Base-by-base conservation (phyloP, 108 stramenopile genomes). In the Phaeodactylum tricornutum region DNA sequence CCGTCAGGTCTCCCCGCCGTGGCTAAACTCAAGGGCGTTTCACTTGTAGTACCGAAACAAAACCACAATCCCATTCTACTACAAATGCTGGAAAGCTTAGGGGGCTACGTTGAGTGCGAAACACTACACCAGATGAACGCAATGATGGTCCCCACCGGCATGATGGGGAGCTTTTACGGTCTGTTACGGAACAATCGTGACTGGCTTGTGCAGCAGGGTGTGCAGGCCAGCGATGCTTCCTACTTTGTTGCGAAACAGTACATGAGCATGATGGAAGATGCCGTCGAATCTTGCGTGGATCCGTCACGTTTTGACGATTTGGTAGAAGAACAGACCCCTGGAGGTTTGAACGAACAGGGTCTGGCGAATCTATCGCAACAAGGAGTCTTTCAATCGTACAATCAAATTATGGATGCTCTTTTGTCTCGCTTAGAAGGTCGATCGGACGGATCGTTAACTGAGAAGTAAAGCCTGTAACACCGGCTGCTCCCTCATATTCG, bases 271-370 rank as follows among this genome's bases (percentile, higher is more conserved):
- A 50, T 79, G 7, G 47, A 66, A 38, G 83, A 90, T 60, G 83
- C 84, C 4, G 73, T 66, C 3, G 28, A 15, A 42, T 20, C 29
- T 53, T 56, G 59, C 57, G 53, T 62, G 20, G 51, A 80, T 31
- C 62, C 74, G 3, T 34, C 57, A 6, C 50, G 64, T 7, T 75
- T 85, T 44, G 84, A 85, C 42, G 69, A 83, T 20, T 45, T 85
- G 55, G 79, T 90, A 49, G 68, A 64, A 20, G 87, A 90, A 52
- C 87, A 89, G 51, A 90, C 87, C 15, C 81, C 83, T 8, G 87
- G 87, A 29, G 87, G 87, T 8, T 41, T 90, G 28, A 90, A 90
- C 48, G 83, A 85, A 59, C 81, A 85, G 57, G 66, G 75, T 8
- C 47, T 90, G 41, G 36, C 43, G 26, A 85, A 90, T 60, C 52